A percentile compares a stretch with the other conserved stretches of the same genome.
Evolutionary conservation across 2,329 filamentous ascomycete species (phyloP).

Genomic region (Colletotrichum euphorbiae): DNA sequence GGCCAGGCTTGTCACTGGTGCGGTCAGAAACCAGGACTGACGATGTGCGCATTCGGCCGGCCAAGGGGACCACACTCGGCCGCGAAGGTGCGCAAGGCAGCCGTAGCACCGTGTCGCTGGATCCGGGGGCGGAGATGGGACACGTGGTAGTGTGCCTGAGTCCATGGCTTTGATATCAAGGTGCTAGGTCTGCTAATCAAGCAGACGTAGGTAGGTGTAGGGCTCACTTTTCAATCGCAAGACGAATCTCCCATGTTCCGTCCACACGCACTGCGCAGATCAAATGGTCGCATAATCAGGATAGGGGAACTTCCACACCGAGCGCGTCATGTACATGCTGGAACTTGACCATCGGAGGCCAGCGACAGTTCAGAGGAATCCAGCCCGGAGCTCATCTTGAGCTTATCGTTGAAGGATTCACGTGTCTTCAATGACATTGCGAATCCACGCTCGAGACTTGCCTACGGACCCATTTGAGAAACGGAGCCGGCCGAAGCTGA

Average conservation of each 20-base stretch:
- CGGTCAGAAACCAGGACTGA: not conserved
- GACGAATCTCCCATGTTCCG: no score
- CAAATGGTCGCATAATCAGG: not conserved
- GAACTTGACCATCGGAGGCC: conserved; percentile 14
- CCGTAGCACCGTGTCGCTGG: conserved; percentile 8
- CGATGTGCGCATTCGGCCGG: conserved; percentile 2
- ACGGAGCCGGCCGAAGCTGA: conserved; percentile 39
- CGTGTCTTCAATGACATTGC: conserved; percentile 10
- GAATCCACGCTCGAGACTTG: not conserved
- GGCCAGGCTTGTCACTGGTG: not conserved
- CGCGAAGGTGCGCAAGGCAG: not conserved
- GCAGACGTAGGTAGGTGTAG: no score
- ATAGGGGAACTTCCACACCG: not conserved
- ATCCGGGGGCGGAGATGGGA: conserved; percentile 34
- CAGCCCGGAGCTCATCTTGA: conserved; percentile 22
- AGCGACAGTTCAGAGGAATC: not conserved
- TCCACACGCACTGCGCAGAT: not conserved
- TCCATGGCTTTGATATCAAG: not conserved
- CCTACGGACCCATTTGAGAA: conserved; percentile 13
- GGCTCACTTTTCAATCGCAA: no score
- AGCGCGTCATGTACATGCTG: not conserved
- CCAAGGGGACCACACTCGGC: not conserved
- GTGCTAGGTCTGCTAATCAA: no score
- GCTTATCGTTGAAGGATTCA: conserved; percentile 28
- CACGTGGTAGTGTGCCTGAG: conserved; percentile 23